Conservation (phyloP, 306 rosid genomes). For the Cucurbita argyrosperma region DNA sequence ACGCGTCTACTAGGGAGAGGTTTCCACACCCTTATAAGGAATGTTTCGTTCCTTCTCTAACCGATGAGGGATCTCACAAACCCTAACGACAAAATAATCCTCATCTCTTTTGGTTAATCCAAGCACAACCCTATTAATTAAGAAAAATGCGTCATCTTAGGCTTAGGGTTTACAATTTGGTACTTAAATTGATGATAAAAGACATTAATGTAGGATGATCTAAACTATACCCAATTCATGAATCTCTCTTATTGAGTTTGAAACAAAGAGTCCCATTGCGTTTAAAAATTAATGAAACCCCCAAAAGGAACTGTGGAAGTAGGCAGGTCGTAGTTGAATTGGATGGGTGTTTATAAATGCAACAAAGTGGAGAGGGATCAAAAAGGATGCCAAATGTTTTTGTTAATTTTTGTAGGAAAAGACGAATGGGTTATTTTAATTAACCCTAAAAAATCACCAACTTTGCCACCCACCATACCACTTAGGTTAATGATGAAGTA, state of each 20-base stretch:
- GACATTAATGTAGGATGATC: background rate
- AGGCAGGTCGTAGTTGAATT: background rate
- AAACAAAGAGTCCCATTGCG: background rate
- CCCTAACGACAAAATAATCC: too few species aligned
- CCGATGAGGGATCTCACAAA: too few species aligned
- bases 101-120: too few species aligned
- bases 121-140: too few species aligned
- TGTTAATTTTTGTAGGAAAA: background rate
- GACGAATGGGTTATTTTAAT: background rate
- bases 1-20: too few species aligned
- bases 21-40: too few species aligned
- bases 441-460: background rate
- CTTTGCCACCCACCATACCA: constrained; percentile 8
- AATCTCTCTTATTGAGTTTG: background rate
- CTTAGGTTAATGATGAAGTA: background rate
- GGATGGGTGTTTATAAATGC: background rate
- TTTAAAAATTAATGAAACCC: background rate
- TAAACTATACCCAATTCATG: background rate
- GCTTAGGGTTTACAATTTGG: too few species aligned
- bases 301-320: background rate
- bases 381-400: background rate
- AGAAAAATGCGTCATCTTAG: too few species aligned
- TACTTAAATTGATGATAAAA: too few species aligned
- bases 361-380: too few species aligned
- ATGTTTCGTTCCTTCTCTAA: too few species aligned